A percentile compares a stretch with the other conserved stretches of the same genome.
Evolutionary conservation across 2,329 filamentous ascomycete genomes (phyloP).

Genomic region (Hypomyces rosellus): DNA sequence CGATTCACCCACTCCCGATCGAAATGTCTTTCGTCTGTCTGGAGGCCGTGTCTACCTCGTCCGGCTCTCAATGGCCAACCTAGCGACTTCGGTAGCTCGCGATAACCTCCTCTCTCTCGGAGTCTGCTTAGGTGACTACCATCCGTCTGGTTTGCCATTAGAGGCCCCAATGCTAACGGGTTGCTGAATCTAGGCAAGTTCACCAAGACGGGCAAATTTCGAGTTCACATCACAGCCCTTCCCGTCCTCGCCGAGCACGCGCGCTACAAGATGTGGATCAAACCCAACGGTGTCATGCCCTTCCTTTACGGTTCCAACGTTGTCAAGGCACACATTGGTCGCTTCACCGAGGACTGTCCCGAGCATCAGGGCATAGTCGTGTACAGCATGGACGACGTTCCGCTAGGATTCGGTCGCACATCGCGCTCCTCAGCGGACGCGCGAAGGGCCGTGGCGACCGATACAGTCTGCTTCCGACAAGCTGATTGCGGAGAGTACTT

Average conservation of each 20-base stretch:
- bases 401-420: slow-evolving; percentile 83
- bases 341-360: slow-evolving; percentile 86
- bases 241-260: slow-evolving; percentile 86
- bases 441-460: slow-evolving; percentile 80
- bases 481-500: slow-evolving; percentile 93
- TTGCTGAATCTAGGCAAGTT: slow-evolving; percentile 62
- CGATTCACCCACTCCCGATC: slow-evolving; percentile 61
- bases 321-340: slow-evolving; percentile 62
- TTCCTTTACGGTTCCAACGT: slow-evolving; percentile 93
- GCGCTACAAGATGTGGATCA: slow-evolving; percentile 95
- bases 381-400: slow-evolving; percentile 85
- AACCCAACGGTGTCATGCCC: slow-evolving; percentile 93
- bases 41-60: slow-evolving; percentile 88
- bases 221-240: slow-evolving; percentile 84
- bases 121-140: slow-evolving; percentile 61
- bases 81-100: slow-evolving; percentile 79
- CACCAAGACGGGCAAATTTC: slow-evolving; percentile 93
- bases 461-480: slow-evolving; percentile 83
- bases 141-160: neutral
- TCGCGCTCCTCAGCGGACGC: slow-evolving; percentile 82
- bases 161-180: neutral
- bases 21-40: slow-evolving; percentile 80
- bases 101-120: slow-evolving; percentile 82
- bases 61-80: slow-evolving; percentile 79
- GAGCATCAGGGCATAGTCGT: slow-evolving; percentile 91